Conservation (phyloP, 306 rosid genomes). For the Calophaca sinica region DNA sequence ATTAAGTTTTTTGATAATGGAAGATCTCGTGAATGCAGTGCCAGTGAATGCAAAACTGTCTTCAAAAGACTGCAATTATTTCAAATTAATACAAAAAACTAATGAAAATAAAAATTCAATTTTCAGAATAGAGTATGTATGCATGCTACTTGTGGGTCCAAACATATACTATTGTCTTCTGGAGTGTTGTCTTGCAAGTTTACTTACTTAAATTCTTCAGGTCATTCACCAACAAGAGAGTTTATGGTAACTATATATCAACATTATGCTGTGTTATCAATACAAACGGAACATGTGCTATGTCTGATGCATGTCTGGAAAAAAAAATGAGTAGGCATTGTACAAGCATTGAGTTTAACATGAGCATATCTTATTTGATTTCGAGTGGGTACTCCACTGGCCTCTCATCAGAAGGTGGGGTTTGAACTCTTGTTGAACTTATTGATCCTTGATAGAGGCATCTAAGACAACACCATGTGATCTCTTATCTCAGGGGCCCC, state of each 20-base stretch:
- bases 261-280: neutral
- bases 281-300: conserved; percentile 2
- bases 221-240: too few relatives aligned
- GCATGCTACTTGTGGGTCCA: neutral
- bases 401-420: neutral
- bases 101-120: neutral
- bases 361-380: conserved; percentile 24
- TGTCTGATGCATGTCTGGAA: neutral
- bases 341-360: neutral
- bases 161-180: neutral
- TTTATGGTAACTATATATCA: neutral
- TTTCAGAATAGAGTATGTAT: neutral
- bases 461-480: conserved; percentile 48
- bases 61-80: neutral
- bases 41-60: neutral
- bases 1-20: neutral
- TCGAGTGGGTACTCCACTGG: neutral
- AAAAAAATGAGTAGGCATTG: neutral
- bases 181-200: neutral
- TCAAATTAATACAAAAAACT: neutral
- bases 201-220: too few relatives aligned
- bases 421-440: neutral
- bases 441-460: neutral
- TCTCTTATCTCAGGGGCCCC: conserved; percentile 28
- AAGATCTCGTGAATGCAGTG: neutral